Evolutionary conservation across 2,329 filamentous ascomycete species (phyloP).

Genomic region (Atkinsonella texensis): DNA sequence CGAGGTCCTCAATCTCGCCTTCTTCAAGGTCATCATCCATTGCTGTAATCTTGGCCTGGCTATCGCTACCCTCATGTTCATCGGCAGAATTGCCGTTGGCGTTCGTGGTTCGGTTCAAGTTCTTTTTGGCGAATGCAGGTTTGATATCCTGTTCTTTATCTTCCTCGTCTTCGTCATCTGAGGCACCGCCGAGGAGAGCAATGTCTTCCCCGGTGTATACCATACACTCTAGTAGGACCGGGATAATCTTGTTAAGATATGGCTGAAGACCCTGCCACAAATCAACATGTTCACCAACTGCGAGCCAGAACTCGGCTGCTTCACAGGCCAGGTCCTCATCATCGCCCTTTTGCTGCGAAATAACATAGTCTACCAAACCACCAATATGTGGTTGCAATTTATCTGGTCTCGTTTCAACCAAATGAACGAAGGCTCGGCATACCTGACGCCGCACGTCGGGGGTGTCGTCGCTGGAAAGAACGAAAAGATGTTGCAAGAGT

Average conservation of each 20-base stretch:
- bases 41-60: slow-evolving; percentile 40
- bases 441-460: slow-evolving; percentile 84
- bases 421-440: slow-evolving; percentile 81
- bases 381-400: slow-evolving; percentile 81
- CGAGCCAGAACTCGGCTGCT: slow-evolving; percentile 95
- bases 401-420: slow-evolving; percentile 82
- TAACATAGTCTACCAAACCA: slow-evolving; percentile 85
- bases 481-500: slow-evolving; percentile 72
- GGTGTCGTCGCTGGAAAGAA: slow-evolving; percentile 62
- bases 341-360: slow-evolving; percentile 75
- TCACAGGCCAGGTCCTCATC: slow-evolving; percentile 88
- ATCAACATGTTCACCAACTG: slow-evolving; percentile 75
- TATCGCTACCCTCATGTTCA: slow-evolving; percentile 19
- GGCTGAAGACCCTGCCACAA: slow-evolving; percentile 67
- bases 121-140: slow-evolving; percentile 73
- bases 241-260: slow-evolving; percentile 74
- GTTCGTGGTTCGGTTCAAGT: slow-evolving; percentile 45
- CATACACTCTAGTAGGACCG: slow-evolving; percentile 87
- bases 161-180: slow-evolving; percentile 82
- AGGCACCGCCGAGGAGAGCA: slow-evolving; percentile 67
- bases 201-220: slow-evolving; percentile 94
- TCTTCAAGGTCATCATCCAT: slow-evolving; percentile 74
- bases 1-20: slow-evolving; percentile 71
- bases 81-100: slow-evolving; percentile 30
- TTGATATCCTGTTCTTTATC: slow-evolving; percentile 86